Evolutionary conservation across 1,139 yeast species (phyloP).

Genomic region (Taphrina wiesneri): DNA sequence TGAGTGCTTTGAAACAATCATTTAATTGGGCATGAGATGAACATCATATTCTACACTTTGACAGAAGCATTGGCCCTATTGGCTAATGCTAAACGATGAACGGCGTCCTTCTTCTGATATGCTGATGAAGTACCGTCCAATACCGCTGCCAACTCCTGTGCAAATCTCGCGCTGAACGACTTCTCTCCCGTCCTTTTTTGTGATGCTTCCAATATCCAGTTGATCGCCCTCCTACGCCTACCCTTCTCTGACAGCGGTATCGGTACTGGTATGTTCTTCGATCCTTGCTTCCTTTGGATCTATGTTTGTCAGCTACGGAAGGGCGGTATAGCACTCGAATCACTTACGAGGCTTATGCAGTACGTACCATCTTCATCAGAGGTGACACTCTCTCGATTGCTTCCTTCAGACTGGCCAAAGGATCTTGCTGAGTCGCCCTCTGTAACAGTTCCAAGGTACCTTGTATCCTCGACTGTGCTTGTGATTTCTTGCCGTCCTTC

Average conservation of each 20-base stretch:
- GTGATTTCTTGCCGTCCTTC: conserved; percentile 87
- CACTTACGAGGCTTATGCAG: conserved; percentile 23
- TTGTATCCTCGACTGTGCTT: conserved; percentile 71
- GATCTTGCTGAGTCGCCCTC: conserved; percentile 64
- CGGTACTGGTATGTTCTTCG: conserved; percentile 59
- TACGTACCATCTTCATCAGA: conserved; percentile 59
- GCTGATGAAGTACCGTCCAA: conserved; percentile 35
- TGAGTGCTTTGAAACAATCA: background rate
- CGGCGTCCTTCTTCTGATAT: conserved; percentile 29
- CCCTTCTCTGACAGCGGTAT: conserved; percentile 80
- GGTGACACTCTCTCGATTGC: conserved; percentile 86
- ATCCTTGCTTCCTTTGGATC: conserved; percentile 35
- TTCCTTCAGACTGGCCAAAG: conserved; percentile 70
- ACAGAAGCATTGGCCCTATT: conserved; percentile 32
- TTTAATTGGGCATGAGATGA: background rate
- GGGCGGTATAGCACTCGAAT: background rate
- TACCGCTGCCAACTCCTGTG: conserved; percentile 36
- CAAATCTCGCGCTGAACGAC: conserved; percentile 33
- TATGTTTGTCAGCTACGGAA: background rate
- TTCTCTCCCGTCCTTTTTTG: conserved; percentile 25
- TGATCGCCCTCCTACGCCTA: conserved; percentile 80
- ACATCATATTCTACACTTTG: conserved; percentile 27
- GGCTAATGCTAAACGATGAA: conserved; percentile 33
- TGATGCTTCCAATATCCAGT: conserved; percentile 60
- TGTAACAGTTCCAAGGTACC: conserved; percentile 65